Evolutionary conservation across 208 protist species (phyloP).

Genomic region (Crithidia acanthocephali): DNA sequence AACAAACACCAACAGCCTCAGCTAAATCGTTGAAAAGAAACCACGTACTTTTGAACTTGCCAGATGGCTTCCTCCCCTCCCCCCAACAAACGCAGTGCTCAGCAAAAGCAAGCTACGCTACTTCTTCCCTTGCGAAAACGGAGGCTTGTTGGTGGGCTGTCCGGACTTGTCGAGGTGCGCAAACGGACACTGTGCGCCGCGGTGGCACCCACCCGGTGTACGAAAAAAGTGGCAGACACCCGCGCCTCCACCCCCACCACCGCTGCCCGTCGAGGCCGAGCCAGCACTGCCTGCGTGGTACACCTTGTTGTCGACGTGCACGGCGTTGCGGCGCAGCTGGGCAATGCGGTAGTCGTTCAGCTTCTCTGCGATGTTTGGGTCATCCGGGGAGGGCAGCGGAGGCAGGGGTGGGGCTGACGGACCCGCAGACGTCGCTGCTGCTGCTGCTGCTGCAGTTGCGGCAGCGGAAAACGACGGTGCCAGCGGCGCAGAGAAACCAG

Average conservation of each 20-base stretch:
- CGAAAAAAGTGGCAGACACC: slow-evolving; percentile 67
- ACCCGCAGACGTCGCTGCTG: background rate
- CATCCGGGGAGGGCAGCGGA: slow-evolving; percentile 31
- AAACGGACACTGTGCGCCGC: slow-evolving; percentile 68
- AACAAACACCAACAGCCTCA: too few species aligned
- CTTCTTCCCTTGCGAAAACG: background rate
- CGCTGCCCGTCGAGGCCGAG: background rate
- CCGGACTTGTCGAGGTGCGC: slow-evolving; percentile 64
- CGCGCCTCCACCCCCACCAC: background rate
- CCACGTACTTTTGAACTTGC: too few species aligned
- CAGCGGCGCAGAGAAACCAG: background rate
- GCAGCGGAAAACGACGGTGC: slow-evolving; percentile 2
- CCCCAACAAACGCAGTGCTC: too few species aligned
- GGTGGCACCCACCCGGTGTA: slow-evolving; percentile 66
- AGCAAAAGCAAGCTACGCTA: too few species aligned
- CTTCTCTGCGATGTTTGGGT: slow-evolving; percentile 36
- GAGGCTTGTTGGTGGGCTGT: slow-evolving; percentile 16
- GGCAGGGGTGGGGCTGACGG: background rate
- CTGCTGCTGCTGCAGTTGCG: background rate
- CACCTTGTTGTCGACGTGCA: slow-evolving; percentile 63
- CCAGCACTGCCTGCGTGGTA: slow-evolving; percentile 26
- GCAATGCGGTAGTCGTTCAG: slow-evolving; percentile 74
- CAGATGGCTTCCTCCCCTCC: too few species aligned
- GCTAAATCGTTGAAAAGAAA: too few species aligned
- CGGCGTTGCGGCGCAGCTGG: slow-evolving; percentile 74